These are phyloP conservation scores for Kodamaea jinghongensis DNA, from an alignment of 805 yeast species.

Conservation along the genomic window DNA sequence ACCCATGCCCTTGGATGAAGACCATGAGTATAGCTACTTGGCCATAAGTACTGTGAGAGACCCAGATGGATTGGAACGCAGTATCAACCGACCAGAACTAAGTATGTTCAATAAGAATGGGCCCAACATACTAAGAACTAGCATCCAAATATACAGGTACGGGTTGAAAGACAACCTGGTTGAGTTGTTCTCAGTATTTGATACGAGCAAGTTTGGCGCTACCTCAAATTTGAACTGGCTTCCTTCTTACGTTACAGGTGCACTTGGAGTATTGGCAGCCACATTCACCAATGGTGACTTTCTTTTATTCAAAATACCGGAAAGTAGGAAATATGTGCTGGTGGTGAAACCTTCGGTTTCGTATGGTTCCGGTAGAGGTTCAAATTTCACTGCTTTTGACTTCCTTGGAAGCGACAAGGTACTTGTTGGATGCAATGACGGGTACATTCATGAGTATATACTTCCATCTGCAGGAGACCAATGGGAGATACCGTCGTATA, in stretches of 20 bases:
- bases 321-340: slow-evolving; percentile 15
- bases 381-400: slow-evolving; percentile 45
- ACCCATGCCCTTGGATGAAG: slow-evolving; percentile 19
- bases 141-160: slow-evolving; percentile 46
- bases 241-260: slow-evolving; percentile 28
- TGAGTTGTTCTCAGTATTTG: slow-evolving; percentile 24
- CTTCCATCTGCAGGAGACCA: slow-evolving; percentile 27
- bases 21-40: slow-evolving; percentile 33
- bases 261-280: slow-evolving; percentile 48
- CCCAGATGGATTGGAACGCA: slow-evolving; percentile 18
- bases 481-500: slow-evolving; percentile 30
- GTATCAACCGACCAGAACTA: slow-evolving; percentile 25
- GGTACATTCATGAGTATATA: slow-evolving; percentile 57
- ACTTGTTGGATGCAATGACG: slow-evolving; percentile 58
- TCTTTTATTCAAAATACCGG: slow-evolving; percentile 44
- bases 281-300: slow-evolving; percentile 57
- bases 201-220: slow-evolving; percentile 44
- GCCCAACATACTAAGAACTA: slow-evolving; percentile 24
- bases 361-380: slow-evolving; percentile 11
- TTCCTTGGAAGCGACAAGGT: slow-evolving; percentile 43
- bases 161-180: slow-evolving; percentile 26
- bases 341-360: slow-evolving; percentile 13
- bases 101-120: slow-evolving; percentile 25
- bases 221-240: slow-evolving; percentile 40
- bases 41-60: slow-evolving; percentile 50